These are phyloP conservation scores for Stephania yunnanensis DNA, from an alignment of 164 flowering plant species.

Conservation along the genomic window DNA sequence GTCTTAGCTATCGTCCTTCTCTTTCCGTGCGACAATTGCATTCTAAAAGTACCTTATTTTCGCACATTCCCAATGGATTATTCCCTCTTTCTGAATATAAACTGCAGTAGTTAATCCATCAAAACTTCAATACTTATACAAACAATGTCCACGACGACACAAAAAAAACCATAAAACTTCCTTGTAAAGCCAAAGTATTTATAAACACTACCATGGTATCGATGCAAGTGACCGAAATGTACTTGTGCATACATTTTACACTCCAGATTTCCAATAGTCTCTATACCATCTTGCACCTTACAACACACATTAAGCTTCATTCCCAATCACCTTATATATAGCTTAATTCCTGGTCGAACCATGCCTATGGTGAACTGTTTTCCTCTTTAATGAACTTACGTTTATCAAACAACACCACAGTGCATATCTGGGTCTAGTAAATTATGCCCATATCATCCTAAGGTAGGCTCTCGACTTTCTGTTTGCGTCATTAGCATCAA, in stretches of 20 bases:
- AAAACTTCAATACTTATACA: too few relatives aligned
- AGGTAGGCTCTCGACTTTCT: neutral
- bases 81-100: too few relatives aligned
- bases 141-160: too few relatives aligned
- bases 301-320: neutral
- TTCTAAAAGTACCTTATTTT: too few relatives aligned
- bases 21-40: neutral
- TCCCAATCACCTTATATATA: neutral
- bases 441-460: neutral
- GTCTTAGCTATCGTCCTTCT: neutral
- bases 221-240: neutral
- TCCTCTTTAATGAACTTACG: neutral
- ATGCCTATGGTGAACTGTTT: neutral
- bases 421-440: neutral
- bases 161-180: too few relatives aligned
- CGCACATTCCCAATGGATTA: neutral
- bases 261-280: too few relatives aligned
- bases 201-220: neutral
- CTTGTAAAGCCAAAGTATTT: neutral
- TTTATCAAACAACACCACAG: neutral
- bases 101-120: too few relatives aligned
- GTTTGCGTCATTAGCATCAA: neutral
- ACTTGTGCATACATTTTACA: neutral
- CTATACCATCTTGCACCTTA: neutral
- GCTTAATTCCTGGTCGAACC: neutral